These are phyloP conservation scores for Aspergillus chevalieri DNA, from an alignment of 2,329 filamentous ascomycete species.

Conservation along the genomic window DNA sequence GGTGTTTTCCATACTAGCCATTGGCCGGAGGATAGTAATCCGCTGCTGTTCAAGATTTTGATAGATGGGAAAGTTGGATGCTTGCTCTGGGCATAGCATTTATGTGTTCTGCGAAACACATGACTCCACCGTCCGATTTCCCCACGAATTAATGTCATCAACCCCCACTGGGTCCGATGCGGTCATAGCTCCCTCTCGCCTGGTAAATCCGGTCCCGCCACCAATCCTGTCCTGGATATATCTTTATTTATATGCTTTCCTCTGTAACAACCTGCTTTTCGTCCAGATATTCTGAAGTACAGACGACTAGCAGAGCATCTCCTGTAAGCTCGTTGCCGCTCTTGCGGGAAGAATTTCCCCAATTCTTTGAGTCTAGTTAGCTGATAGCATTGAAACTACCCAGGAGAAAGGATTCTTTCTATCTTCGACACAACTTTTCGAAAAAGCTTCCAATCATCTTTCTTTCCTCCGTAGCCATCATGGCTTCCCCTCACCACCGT, in stretches of 20 bases:
- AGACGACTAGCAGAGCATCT: too few species aligned
- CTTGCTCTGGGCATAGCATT: not conserved
- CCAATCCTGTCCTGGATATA: not conserved
- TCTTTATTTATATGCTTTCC: not conserved
- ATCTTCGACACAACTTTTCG: not conserved
- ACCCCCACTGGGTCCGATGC: not conserved
- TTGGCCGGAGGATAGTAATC: too few species aligned
- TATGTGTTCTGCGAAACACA: not conserved
- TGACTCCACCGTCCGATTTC: not conserved
- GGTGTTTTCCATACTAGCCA: too few species aligned
- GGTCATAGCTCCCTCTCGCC: constrained; percentile 1
- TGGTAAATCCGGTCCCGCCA: too few species aligned
- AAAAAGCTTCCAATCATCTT: not conserved
- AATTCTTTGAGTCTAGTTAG: not conserved
- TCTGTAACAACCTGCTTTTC: too few species aligned
- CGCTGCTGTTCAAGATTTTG: too few species aligned
- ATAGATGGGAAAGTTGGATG: too few species aligned
- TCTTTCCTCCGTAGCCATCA: constrained; percentile 8
- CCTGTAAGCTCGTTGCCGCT: too few species aligned
- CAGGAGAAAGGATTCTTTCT: not conserved
- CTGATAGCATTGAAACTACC: not conserved
- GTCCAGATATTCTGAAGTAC: too few species aligned
- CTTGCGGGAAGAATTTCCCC: not conserved
- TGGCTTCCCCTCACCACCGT: constrained; percentile 30
- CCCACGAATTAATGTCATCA: not conserved